Conservation (phyloP, 257 asterid genomes). For the Catharanthus roseus region DNA sequence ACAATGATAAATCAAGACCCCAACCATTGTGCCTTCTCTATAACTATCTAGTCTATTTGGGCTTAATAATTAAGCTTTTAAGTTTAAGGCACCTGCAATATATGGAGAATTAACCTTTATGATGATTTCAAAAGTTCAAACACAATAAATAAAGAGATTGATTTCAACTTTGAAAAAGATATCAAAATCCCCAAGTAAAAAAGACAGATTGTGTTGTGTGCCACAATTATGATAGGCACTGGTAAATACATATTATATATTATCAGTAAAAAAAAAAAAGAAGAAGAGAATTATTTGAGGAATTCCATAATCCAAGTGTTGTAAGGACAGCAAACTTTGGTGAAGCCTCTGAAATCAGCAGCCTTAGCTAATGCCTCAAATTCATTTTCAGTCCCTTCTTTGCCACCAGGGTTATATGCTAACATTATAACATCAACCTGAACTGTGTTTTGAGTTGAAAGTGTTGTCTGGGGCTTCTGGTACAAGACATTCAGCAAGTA, state of each 20-base stretch:
- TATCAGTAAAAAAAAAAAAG: not conserved
- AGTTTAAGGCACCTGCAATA: too few relatives aligned
- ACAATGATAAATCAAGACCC: too few relatives aligned
- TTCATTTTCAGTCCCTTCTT: conserved; percentile 89
- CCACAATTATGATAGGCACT: not conserved
- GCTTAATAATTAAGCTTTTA: too few relatives aligned
- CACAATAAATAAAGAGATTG: not conserved
- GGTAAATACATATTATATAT: not conserved
- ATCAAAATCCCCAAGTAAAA: not conserved
- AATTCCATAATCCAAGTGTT: conserved; percentile 80
- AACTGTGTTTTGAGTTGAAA: conserved; percentile 48
- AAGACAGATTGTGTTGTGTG: too few relatives aligned
- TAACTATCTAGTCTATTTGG: too few relatives aligned
- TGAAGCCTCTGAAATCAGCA: conserved; percentile 61
- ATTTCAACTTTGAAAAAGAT: not conserved
- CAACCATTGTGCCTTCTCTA: too few relatives aligned
- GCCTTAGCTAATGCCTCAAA: conserved; percentile 59
- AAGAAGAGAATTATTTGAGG: conserved; percentile 28
- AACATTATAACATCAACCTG: conserved; percentile 78
- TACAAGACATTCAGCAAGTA: conserved; percentile 58
- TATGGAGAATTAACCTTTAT: too few relatives aligned
- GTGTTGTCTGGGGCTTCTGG: conserved; percentile 69
- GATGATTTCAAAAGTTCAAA: not conserved
- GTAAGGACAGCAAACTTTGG: conserved; percentile 56
- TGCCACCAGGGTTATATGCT: conserved; percentile 91